Percentiles rank a stretch among this genome's conserved stretches.
These are phyloP conservation scores for Quercus variabilis DNA, from an alignment of 306 rosid genomes.

Conservation along the genomic window DNA sequence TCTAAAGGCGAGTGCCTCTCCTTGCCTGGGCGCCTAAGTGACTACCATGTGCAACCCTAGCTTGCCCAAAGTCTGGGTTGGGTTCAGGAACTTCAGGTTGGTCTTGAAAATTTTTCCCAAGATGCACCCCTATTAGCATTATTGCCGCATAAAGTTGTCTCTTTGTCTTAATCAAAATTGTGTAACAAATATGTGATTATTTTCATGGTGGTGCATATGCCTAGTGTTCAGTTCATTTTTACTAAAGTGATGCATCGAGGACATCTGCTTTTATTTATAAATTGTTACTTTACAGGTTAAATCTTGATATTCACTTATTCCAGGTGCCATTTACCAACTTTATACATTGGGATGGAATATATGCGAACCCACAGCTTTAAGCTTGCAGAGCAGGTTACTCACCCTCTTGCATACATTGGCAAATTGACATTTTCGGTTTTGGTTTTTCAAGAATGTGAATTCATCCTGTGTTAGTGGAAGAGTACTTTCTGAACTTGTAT, in stretches of 20 bases:
- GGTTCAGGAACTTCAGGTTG: no score
- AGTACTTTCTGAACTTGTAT: neutral
- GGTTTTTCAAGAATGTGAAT: neutral
- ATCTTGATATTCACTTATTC: conserved; percentile 70
- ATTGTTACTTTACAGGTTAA: conserved; percentile 51
- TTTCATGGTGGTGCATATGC: neutral
- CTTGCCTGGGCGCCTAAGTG: no score
- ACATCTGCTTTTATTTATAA: conserved; percentile 23
- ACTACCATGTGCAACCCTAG: no score
- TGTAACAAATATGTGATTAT: neutral
- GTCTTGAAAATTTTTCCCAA: no score
- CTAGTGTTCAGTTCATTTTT: neutral
- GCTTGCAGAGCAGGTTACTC: conserved; percentile 94
- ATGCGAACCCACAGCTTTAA: conserved; percentile 97
- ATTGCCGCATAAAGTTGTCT: neutral
- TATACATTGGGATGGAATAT: conserved; percentile 99
- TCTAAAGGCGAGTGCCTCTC: no score
- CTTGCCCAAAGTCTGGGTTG: no score
- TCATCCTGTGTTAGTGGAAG: neutral
- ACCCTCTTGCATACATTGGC: neutral
- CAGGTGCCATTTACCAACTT: conserved; percentile 98
- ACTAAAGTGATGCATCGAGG: neutral
- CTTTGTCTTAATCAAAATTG: neutral
- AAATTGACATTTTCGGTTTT: conserved; percentile 1
- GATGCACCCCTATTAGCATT: no score